A percentile compares a stretch with the other conserved stretches of the same genome.
Conservation (phyloP, 345 rosid species). For the Leavenworthia alabamica region DNA sequence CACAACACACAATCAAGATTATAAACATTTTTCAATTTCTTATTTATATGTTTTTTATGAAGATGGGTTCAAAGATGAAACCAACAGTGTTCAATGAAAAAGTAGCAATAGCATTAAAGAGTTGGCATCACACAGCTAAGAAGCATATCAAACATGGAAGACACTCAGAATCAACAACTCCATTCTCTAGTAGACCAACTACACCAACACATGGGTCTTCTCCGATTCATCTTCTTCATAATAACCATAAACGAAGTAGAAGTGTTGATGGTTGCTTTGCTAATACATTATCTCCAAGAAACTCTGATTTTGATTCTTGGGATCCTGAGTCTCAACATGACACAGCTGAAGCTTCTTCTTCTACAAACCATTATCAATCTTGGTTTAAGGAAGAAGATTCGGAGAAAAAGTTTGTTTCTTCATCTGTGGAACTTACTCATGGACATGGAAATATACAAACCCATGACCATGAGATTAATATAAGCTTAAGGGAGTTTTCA, state of each 20-base stretch:
- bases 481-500: constrained; percentile 27
- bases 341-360: constrained; percentile 1
- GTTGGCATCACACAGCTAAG: constrained; percentile 73
- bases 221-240: constrained; percentile 56
- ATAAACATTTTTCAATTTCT: not conserved
- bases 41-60: not conserved
- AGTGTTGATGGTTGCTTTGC: constrained; percentile 17
- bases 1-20: not conserved
- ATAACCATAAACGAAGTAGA: constrained; percentile 25
- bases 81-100: constrained; percentile 72
- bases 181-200: constrained; percentile 52
- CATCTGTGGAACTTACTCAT: constrained; percentile 17
- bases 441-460: constrained; percentile 7
- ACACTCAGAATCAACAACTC: constrained; percentile 40
- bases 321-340: constrained; percentile 29
- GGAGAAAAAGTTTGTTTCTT: not conserved
- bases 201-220: constrained; percentile 58
- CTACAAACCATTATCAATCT: not conserved
- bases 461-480: constrained; percentile 19
- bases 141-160: constrained; percentile 56
- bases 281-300: constrained; percentile 18
- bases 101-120: constrained; percentile 59
- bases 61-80: constrained; percentile 96
- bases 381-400: constrained; percentile 12
- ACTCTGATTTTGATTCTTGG: constrained; percentile 21